A percentile compares a stretch with the other conserved stretches of the same genome.
Evolutionary conservation across 2,329 filamentous ascomycete species (phyloP).

Genomic region (Aspergillus hortae): DNA sequence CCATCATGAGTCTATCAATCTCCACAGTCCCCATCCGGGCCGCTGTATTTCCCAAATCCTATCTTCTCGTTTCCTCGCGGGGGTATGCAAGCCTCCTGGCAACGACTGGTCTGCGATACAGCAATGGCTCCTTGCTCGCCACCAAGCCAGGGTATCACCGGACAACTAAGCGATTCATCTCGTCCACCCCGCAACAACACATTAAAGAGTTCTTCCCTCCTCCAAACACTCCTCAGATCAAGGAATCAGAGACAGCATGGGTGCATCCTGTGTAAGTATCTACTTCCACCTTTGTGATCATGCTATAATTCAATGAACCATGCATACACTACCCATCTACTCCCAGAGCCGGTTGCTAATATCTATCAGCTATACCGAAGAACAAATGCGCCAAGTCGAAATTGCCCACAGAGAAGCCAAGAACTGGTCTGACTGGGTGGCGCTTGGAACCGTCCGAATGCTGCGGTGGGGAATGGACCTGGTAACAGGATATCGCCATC

Average conservation of each 20-base stretch:
- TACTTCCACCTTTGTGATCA: background rate
- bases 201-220: constrained; percentile 57
- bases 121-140: constrained; percentile 13
- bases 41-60: constrained; percentile 23
- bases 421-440: constrained; percentile 72
- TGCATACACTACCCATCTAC: no score
- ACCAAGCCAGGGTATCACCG: constrained; percentile 13
- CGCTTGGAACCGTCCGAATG: constrained; percentile 71
- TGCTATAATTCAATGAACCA: no score
- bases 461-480: constrained; percentile 78
- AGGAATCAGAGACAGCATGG: constrained; percentile 64
- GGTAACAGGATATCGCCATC: constrained; percentile 75
- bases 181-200: constrained; percentile 32
- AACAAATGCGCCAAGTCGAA: constrained; percentile 71
- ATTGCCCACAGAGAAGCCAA: constrained; percentile 74
- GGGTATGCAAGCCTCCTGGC: constrained; percentile 22
- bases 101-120: constrained; percentile 21
- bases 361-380: constrained; percentile 59
- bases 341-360: background rate
- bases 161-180: constrained; percentile 31
- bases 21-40: constrained; percentile 25
- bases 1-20: constrained; percentile 28
- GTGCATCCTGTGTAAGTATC: constrained; percentile 56
- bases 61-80: constrained; percentile 22
- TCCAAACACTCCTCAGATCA: constrained; percentile 57